A percentile compares a stretch with the other conserved stretches of the same genome.
phyloP scores from a whole-genome alignment of 805 yeast genomes.

The Lachancea waltii region DNA sequence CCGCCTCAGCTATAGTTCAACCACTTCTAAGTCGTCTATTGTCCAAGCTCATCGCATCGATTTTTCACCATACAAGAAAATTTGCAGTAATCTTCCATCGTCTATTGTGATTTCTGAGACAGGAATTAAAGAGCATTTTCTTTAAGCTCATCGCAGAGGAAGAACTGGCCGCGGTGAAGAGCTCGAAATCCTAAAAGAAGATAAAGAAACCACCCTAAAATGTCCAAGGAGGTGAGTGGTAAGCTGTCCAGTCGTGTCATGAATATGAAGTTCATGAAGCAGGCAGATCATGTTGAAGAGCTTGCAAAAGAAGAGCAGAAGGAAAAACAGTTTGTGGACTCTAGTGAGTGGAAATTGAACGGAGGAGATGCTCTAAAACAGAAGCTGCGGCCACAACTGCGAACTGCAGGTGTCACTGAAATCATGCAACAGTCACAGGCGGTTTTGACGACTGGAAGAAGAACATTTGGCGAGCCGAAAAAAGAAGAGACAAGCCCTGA shows the following conservation, averaged over 20 bases:
- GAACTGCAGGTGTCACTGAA: constrained; percentile 12
- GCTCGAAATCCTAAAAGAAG: not conserved
- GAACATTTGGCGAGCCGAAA: constrained; percentile 19
- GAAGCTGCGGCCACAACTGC: constrained; percentile 21
- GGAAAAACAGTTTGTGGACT: constrained; percentile 39
- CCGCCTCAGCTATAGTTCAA: not conserved
- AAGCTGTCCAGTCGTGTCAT: constrained; percentile 60
- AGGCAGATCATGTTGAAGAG: constrained; percentile 36
- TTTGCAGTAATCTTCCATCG: too few relatives aligned
- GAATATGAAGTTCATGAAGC: constrained; percentile 75
- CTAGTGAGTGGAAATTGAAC: constrained; percentile 30
- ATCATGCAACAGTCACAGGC: constrained; percentile 31
- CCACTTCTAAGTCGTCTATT: not conserved
- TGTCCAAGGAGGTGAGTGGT: constrained; percentile 22
- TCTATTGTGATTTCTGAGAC: too few relatives aligned
- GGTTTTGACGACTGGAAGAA: constrained; percentile 12
- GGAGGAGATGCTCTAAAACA: constrained; percentile 12
- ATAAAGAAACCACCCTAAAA: too few relatives aligned
- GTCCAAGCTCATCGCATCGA: constrained; percentile 17
- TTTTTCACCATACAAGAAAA: constrained; percentile 3
- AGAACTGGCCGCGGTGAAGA: not conserved
- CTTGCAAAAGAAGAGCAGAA: constrained; percentile 32
- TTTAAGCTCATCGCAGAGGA: not conserved
- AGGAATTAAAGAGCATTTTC: too few relatives aligned
- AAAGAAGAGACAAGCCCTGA: constrained; percentile 18